These are phyloP conservation scores for Blastobotrys illinoisensis DNA, from an alignment of 1,139 yeast genomes.

Conservation along the genomic window DNA sequence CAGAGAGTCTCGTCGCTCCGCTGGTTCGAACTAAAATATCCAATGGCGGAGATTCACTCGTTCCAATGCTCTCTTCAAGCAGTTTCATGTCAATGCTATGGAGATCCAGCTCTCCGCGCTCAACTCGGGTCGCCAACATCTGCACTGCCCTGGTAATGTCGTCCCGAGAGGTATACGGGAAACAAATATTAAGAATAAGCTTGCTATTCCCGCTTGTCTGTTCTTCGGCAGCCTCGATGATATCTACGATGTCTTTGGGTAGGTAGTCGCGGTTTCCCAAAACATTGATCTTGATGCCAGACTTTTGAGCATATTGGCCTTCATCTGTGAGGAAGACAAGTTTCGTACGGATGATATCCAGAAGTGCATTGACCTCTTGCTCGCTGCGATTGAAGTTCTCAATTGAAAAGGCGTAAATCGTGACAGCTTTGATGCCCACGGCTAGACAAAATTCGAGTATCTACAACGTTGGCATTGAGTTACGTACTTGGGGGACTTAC, in stretches of 20 bases:
- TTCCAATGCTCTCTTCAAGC: slow-evolving; percentile 55
- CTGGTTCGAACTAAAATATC: slow-evolving; percentile 83
- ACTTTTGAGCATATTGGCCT: slow-evolving; percentile 56
- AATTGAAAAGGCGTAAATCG: slow-evolving; percentile 92
- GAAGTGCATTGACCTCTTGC: slow-evolving; percentile 75
- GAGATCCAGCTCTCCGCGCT: slow-evolving; percentile 25
- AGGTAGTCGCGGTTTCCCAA: slow-evolving; percentile 68
- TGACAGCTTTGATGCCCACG: slow-evolving; percentile 75
- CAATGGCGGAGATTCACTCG: slow-evolving; percentile 65
- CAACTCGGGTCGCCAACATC: slow-evolving; percentile 42
- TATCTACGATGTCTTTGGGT: slow-evolving; percentile 62
- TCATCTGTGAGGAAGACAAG: slow-evolving; percentile 38
- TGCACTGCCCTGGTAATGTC: slow-evolving; percentile 74
- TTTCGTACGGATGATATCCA: slow-evolving; percentile 74
- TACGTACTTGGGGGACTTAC: slow-evolving; percentile 30
- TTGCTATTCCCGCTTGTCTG: slow-evolving; percentile 61
- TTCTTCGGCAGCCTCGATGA: slow-evolving; percentile 59
- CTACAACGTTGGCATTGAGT: slow-evolving; percentile 10
- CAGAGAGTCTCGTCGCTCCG: slow-evolving; percentile 82
- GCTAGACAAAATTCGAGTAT: slow-evolving; percentile 75
- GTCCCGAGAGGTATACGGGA: slow-evolving; percentile 91
- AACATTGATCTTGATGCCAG: slow-evolving; percentile 66
- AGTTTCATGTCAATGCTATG: slow-evolving; percentile 41
- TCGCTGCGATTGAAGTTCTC: slow-evolving; percentile 87
- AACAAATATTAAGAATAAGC: slow-evolving; percentile 81